phyloP scores from a whole-genome alignment of 1,139 yeast genomes.

The Lodderomyces elongisporus region DNA sequence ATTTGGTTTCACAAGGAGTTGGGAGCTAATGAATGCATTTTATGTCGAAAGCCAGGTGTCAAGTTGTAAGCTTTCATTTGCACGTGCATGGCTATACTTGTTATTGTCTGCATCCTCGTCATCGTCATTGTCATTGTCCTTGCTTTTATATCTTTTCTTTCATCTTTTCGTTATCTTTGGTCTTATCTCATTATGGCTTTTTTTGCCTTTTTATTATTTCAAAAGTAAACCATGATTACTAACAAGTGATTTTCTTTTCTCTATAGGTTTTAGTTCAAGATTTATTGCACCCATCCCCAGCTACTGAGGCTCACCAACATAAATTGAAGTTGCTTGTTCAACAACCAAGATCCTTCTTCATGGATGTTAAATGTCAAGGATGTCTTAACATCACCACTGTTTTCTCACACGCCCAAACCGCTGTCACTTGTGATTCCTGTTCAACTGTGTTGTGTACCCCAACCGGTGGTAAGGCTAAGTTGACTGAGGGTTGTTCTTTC shows the following conservation, averaged over 20 bases:
- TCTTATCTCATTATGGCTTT: background rate
- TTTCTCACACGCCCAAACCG: constrained; percentile 99
- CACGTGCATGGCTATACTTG: no score
- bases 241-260: no score
- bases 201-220: background rate
- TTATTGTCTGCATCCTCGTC: no score
- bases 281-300: constrained; percentile 95
- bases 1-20: no score
- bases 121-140: no score
- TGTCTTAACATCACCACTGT: constrained; percentile 98
- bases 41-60: no score
- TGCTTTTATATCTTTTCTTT: no score
- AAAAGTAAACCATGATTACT: constrained; percentile 1
- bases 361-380: constrained; percentile 99
- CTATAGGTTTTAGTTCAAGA: constrained; percentile 88
- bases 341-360: constrained; percentile 97
- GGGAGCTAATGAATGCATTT: no score
- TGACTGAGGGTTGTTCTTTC: constrained; percentile 99
- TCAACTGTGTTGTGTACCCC: constrained; percentile 98
- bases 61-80: no score
- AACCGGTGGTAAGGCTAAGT: constrained; percentile 99
- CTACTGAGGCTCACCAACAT: constrained; percentile 94
- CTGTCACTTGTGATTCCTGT: constrained; percentile 98
- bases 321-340: constrained; percentile 97
- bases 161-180: no score